Percentiles rank a stretch among this genome's conserved stretches.
Conservation (phyloP, 257 asterid species). For the Solanum neorickii region DNA sequence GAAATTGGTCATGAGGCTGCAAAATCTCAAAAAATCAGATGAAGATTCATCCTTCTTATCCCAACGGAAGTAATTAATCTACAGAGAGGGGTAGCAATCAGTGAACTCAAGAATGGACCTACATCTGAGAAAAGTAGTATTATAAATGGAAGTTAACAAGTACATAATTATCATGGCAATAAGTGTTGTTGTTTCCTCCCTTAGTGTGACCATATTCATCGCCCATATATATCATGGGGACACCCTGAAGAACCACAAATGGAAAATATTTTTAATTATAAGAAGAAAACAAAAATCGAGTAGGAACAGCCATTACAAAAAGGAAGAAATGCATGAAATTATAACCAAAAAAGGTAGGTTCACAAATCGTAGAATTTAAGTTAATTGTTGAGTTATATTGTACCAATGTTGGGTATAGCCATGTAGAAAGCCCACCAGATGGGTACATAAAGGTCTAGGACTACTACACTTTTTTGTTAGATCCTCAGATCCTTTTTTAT, state of each 20-base stretch:
- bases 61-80: constrained; percentile 93
- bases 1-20: constrained; percentile 54
- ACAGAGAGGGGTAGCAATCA: constrained; percentile 13
- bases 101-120: neutral
- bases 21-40: constrained; percentile 73
- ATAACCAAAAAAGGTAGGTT: neutral
- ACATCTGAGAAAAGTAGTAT: neutral
- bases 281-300: neutral
- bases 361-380: neutral
- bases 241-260: constrained; percentile 50
- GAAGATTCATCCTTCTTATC: constrained; percentile 83
- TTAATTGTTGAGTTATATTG: neutral
- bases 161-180: constrained; percentile 92
- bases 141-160: neutral
- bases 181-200: constrained; percentile 97
- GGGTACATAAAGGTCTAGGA: neutral
- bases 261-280: neutral
- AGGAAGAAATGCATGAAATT: neutral
- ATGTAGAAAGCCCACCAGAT: neutral
- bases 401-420: neutral
- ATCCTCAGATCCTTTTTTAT: neutral
- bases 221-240: constrained; percentile 94
- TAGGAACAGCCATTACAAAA: neutral
- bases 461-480: neutral
- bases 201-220: constrained; percentile 97